Conservation (phyloP, 495 filamentous ascomycete genomes). For the Aspergillus cavernicola region DNA sequence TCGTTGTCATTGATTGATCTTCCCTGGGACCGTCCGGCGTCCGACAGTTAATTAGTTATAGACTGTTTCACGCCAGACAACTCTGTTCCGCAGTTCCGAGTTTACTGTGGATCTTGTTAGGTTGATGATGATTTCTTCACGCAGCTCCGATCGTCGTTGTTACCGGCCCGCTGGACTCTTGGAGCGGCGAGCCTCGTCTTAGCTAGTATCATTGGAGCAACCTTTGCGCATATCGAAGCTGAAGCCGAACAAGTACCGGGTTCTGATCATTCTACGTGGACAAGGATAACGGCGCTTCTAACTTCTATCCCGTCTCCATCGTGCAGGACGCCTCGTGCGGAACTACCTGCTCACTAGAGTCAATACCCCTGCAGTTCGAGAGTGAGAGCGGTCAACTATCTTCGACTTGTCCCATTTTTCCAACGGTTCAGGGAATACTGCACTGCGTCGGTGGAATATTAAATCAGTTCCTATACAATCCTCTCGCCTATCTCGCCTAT, state of each 20-base stretch:
- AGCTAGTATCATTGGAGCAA: not conserved
- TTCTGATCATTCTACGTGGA: not conserved
- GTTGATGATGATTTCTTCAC: not conserved
- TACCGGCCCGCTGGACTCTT: not conserved
- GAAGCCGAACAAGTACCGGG: not conserved
- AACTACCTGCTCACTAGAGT: not conserved
- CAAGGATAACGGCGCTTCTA: too few relatives aligned
- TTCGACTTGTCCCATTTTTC: not conserved
- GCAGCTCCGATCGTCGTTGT: not conserved
- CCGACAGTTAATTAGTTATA: too few relatives aligned
- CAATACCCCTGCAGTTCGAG: too few relatives aligned
- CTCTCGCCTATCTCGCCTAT: not conserved
- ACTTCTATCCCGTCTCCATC: too few relatives aligned
- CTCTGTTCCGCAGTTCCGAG: not conserved
- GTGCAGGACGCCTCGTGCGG: not conserved
- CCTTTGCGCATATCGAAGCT: not conserved
- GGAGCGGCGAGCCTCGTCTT: not conserved
- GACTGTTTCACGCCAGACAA: too few relatives aligned
- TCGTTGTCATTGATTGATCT: slow-evolving; percentile 36
- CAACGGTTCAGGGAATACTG: not conserved
- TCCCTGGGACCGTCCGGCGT: not conserved
- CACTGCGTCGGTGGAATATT: not conserved
- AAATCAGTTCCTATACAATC: not conserved
- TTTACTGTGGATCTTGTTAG: not conserved
- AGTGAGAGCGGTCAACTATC: not conserved